Base-by-base conservation (phyloP, 1,284 basidiomycete species). In the Tilletia indica region DNA sequence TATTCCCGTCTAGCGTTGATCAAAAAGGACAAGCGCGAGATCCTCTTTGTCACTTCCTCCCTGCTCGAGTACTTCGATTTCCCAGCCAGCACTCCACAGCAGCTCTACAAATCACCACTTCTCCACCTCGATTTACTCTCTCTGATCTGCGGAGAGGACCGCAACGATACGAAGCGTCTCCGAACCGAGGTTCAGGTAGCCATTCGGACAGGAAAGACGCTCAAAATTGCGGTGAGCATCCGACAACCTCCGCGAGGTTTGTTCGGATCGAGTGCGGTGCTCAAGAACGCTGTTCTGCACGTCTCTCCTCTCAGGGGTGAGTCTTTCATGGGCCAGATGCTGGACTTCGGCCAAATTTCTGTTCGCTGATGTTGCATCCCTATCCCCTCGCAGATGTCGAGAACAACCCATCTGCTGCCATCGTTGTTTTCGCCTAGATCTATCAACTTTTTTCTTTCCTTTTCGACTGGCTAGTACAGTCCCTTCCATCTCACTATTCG, bases 1-100 rank as follows among this genome's bases (percentile, higher is more conserved):
- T 76, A 74, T 61, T 68, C 64, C 12, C 71, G 67, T 12, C 21
- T 74, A n/a, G 21, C 75, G 58, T 56, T 76, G 69, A 69, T 76
- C 71, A 67, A 71, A n/a, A 54, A 74, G 4, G 54, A 68, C 36
- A 75, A 75, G 54, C 58, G 74, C 31, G 71, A 74, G 51, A 67
- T 74, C 56, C 63, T 76, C 38, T 76, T 75, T 69, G 72, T 69
- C 2, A 74, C 71, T 25, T 21, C 51, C 21, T 47, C 25, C 34
- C 31, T 71, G 66, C 68, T 74, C 47, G 34, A 66, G 9, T 67
- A 64, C 51, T 63, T 75, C 39, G 70, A 67, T 31, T 39, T 72
- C 12, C 66, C 70, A n/a, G 42, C 42, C 16, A 47, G 14, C 2
- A 66, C 68, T 16, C 45, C 42, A 39, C 25, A 49, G 21, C 58